Percentiles rank a stretch among this genome's conserved stretches.
Evolutionary conservation across 164 flowering plant species (phyloP).

Genomic region (Sedum album): DNA sequence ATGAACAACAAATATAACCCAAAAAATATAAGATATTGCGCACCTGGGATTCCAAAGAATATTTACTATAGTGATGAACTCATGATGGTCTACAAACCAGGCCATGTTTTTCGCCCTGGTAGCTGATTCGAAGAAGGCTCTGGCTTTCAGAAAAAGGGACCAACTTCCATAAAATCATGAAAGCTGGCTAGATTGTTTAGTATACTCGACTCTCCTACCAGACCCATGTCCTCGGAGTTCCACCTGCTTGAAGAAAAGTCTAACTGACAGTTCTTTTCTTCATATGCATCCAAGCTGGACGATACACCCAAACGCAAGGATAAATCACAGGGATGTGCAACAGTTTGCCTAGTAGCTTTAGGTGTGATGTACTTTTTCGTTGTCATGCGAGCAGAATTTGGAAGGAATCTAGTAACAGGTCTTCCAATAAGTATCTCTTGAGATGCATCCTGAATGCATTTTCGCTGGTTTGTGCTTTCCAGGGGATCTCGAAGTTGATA

Average conservation of each 20-base stretch:
- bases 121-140: slow-evolving; percentile 24
- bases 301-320: slow-evolving; percentile 45
- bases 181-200: slow-evolving; percentile 42
- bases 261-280: slow-evolving; percentile 18
- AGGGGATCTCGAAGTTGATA: slow-evolving; percentile 22
- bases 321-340: slow-evolving; percentile 45
- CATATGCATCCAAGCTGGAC: slow-evolving; percentile 20
- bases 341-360: slow-evolving; percentile 18
- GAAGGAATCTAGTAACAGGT: slow-evolving; percentile 27
- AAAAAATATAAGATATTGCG: not conserved
- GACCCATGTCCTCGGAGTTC: slow-evolving; percentile 31
- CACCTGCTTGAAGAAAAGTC: slow-evolving; percentile 25
- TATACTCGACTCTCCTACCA: slow-evolving; percentile 18
- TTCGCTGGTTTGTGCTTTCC: slow-evolving; percentile 13
- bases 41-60: slow-evolving; percentile 17
- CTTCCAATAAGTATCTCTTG: slow-evolving; percentile 29
- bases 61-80: slow-evolving; percentile 18
- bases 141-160: slow-evolving; percentile 27
- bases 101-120: slow-evolving; percentile 26
- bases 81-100: slow-evolving; percentile 38
- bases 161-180: slow-evolving; percentile 26
- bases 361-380: slow-evolving; percentile 21
- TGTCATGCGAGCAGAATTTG: slow-evolving; percentile 25
- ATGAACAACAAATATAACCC: not conserved
- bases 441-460: slow-evolving; percentile 11